Evolutionary conservation across 2,329 filamentous ascomycete species (phyloP).

Genomic region (Westerdykella aurantiaca): DNA sequence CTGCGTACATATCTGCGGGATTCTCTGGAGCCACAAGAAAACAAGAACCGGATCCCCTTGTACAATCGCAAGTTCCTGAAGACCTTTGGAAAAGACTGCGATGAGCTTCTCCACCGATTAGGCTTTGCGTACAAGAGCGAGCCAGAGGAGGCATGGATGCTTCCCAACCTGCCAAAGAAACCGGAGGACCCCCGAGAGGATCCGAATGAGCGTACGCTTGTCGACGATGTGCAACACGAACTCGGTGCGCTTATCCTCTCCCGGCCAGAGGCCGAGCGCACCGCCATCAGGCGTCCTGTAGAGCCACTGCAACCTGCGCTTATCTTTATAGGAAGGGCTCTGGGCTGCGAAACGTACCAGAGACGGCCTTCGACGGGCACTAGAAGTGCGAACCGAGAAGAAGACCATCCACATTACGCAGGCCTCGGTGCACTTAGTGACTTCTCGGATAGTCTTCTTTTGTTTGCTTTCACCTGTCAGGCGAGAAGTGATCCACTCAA

Average conservation of each 20-base stretch:
- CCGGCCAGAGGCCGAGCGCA: constrained; percentile 25
- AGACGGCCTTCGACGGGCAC: constrained; percentile 15
- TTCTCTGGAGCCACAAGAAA: constrained; percentile 46
- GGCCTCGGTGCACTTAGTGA: constrained; percentile 58
- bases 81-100: constrained; percentile 58
- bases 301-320: constrained; percentile 33
- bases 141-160: constrained; percentile 26
- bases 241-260: constrained; percentile 49
- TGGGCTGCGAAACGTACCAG: constrained; percentile 36
- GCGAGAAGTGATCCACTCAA: constrained; percentile 50
- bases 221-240: constrained; percentile 58
- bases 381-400: constrained; percentile 25
- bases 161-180: constrained; percentile 22
- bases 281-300: constrained; percentile 24
- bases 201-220: constrained; percentile 20
- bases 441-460: constrained; percentile 57
- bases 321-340: constrained; percentile 34
- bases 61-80: constrained; percentile 60
- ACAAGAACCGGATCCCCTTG: constrained; percentile 51
- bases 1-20: constrained; percentile 57
- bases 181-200: constrained; percentile 15
- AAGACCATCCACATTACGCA: constrained; percentile 49
- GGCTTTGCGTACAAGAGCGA: constrained; percentile 46
- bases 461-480: constrained; percentile 59
- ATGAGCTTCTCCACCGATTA: constrained; percentile 51